Base-by-base conservation (phyloP, 2,329 filamentous ascomycete species). In the Xylogone sp. region DNA sequence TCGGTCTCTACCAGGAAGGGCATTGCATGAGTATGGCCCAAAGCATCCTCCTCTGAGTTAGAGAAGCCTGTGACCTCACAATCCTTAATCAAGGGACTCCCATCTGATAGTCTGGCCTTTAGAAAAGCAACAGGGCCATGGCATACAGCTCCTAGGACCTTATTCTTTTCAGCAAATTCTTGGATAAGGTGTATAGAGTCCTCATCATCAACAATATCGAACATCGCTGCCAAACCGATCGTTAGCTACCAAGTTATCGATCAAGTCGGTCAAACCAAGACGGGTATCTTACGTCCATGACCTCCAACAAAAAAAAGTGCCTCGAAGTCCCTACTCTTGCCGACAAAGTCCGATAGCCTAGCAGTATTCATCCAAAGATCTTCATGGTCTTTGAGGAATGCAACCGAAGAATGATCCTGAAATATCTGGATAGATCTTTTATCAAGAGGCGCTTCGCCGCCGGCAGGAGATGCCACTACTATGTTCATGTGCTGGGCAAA, bases 111-210 rank as follows among this genome's bases (percentile, higher is more conserved):
- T 59, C 74, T 77, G 24, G 78, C 83, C 57, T 84, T 76, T 51
- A 76, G 71, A 18, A 88, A 71, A 16, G 77, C 84, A 4, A 77
- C 78, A 2, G 84, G 81, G 9, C 82, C 84, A 68, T 88, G 84
- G 72, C 84, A 87, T 45, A 88, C 82, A 2, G 84, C 81, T 0
- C 79, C 71, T 13, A 87, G 77, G 47, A 81, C 72, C 74, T 86
- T 87, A 54, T 75, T 80, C 3, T 76, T 74, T 44, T 71, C 70
- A 61, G 74, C 77, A 65, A 88, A 86, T 65, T 86, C 81, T 52
- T 72, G 68, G 58, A 83, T 79, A 43, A 88, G 69, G 54, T 75
- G 69, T 57, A 81, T 76, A 20, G 78, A 82, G 19, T 73, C 70
- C 22, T 69, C 57, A 62, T 85, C 77, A 54, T 70, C 69, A 53